Base-by-base conservation (phyloP, 495 filamentous ascomycete species). In the Hypoxylon intermedium region DNA sequence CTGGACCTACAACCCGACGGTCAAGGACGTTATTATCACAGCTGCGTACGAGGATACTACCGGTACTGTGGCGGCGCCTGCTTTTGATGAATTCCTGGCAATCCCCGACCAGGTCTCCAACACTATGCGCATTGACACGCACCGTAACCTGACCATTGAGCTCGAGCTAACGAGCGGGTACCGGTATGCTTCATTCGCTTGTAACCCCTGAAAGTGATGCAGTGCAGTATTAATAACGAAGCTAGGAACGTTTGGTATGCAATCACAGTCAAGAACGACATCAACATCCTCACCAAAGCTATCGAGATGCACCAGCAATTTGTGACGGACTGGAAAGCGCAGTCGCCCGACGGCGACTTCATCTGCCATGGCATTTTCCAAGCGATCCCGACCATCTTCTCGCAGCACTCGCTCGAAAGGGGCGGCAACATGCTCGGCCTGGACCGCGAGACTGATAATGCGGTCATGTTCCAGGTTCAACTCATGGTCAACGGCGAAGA, bases 381-480 rank as follows among this genome's bases (percentile, higher is more conserved):
- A 34, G 68, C 75, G 3, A 53, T 77, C 3, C 67, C 73, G 4
- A 47, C 50, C 4, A 68, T 55, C 31, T 62, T 71, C 16, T 53
- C 50, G 30, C 19, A 58, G 13, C 45, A 58, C 15, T 56, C 66
- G 7, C 28, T 49, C 6, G 21, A 65, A 9, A 57, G 52, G 1
- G 73, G 75, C 9, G 75, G 75, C 3, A 73, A 78, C 44, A 61
- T 74, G 19, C 66, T 78, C 13, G 72, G 67, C 3, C 18, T 74
- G 0, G 60, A 71, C 15, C 21, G 42, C 11, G 24, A 63, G 13
- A 19, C 28, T 19, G 42, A 53, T 19, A 67, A 64, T 38, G 52
- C 50, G 7, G 34, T 71, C 19, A 16, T 71, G n/a, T 38, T 38
- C 15, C 36, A 38, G 18, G 36, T 38, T 4, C 36, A 38, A 15